A percentile compares a stretch with the other conserved stretches of the same genome.
These are phyloP conservation scores for Neurospora tetraspora DNA, from an alignment of 495 filamentous ascomycete species.

Conservation along the genomic window DNA sequence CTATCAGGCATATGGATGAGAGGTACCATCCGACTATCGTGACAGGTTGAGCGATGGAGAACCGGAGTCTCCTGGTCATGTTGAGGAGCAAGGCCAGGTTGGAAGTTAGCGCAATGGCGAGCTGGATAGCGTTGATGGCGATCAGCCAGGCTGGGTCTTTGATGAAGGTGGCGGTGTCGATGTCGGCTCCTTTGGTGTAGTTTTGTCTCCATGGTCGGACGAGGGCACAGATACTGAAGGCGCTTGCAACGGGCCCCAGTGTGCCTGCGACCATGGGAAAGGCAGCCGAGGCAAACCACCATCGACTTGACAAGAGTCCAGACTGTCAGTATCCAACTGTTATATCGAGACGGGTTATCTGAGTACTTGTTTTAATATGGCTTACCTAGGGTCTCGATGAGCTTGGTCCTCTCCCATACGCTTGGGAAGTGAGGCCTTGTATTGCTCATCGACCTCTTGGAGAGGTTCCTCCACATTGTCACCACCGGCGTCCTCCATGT, in stretches of 20 bases:
- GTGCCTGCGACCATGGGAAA: slow-evolving; percentile 77
- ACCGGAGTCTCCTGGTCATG: slow-evolving; percentile 71
- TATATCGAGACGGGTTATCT: not conserved
- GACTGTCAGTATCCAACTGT: not conserved
- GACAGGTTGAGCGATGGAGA: slow-evolving; percentile 68
- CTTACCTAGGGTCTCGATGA: slow-evolving; percentile 47
- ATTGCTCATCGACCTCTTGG: slow-evolving; percentile 5
- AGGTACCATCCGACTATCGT: slow-evolving; percentile 51
- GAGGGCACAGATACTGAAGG: slow-evolving; percentile 72
- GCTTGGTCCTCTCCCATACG: slow-evolving; percentile 19
- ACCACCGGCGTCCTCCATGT: slow-evolving; percentile 22
- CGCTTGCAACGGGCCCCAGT: slow-evolving; percentile 70
- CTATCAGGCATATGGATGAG: slow-evolving; percentile 52
- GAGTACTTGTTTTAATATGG: not conserved
- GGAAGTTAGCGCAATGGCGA: slow-evolving; percentile 57
- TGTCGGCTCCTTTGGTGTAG: slow-evolving; percentile 37
- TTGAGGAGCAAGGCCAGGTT: slow-evolving; percentile 72
- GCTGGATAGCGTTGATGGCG: slow-evolving; percentile 63
- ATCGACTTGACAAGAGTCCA: slow-evolving; percentile 38
- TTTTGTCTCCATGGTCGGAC: slow-evolving; percentile 63
- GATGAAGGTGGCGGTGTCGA: slow-evolving; percentile 42
- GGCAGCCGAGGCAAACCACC: slow-evolving; percentile 80
- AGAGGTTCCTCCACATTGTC: slow-evolving; percentile 16
- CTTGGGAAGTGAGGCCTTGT: slow-evolving; percentile 9
- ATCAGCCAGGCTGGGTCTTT: slow-evolving; percentile 64